Evolutionary conservation across 2,329 filamentous ascomycete genomes (phyloP).

Genomic region (Aspergillus aculeatinus): DNA sequence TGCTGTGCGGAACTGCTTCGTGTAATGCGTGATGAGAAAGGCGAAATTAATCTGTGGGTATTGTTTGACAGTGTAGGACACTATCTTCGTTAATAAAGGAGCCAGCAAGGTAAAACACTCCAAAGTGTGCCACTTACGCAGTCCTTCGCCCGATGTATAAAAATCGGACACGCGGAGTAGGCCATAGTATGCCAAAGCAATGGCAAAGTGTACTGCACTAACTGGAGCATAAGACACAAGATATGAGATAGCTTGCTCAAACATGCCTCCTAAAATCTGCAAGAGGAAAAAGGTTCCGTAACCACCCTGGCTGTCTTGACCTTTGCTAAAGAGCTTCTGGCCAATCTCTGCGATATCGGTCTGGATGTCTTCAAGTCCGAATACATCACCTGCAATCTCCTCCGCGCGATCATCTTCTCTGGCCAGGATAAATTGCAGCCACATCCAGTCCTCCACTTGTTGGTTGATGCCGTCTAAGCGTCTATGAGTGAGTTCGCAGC

Average conservation of each 20-base stretch:
- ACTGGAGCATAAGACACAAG: conserved; percentile 89
- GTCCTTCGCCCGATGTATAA: conserved; percentile 68
- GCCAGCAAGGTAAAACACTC: conserved; percentile 2
- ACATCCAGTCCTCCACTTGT: conserved; percentile 66
- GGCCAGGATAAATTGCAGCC: conserved; percentile 64
- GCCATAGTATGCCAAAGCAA: conserved; percentile 85
- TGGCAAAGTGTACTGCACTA: conserved; percentile 90
- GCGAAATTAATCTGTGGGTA: conserved; percentile 88
- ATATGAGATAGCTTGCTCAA: conserved; percentile 88
- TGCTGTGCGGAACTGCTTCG: conserved; percentile 88
- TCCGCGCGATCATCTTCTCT: conserved; percentile 61
- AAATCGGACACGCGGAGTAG: conserved; percentile 84
- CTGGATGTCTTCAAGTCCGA: conserved; percentile 68
- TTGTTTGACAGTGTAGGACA: conserved; percentile 55
- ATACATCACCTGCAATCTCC: conserved; percentile 62
- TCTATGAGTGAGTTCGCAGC: conserved; percentile 60
- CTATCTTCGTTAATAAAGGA: conserved; percentile 33
- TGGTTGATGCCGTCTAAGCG: conserved; percentile 59
- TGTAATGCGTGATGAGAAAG: conserved; percentile 91
- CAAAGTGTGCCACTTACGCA: conserved; percentile 45
- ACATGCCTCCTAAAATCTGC: conserved; percentile 86
- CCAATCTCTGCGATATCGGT: conserved; percentile 84
- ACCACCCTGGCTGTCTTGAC: conserved; percentile 71
- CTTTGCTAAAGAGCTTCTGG: conserved; percentile 83
- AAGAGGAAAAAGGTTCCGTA: conserved; percentile 93